Conservation (phyloP, 2,329 filamentous ascomycete species). For the Fusarium concolor region DNA sequence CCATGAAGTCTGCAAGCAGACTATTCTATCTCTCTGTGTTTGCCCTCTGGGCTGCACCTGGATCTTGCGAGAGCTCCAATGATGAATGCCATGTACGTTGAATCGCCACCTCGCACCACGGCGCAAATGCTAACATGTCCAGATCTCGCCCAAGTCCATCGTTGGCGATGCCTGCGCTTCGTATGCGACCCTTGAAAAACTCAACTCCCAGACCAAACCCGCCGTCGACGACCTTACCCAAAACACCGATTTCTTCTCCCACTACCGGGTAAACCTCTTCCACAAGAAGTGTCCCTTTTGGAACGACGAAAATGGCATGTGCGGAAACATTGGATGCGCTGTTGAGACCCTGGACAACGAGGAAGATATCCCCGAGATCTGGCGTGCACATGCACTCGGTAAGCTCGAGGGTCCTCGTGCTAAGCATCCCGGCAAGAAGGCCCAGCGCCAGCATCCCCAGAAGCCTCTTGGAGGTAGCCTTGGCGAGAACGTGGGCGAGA, state of each 20-base stretch:
- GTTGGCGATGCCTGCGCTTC: constrained; percentile 96
- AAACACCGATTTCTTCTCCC: constrained; percentile 96
- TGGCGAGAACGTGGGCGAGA: constrained; percentile 90
- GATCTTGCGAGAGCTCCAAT: constrained; percentile 58
- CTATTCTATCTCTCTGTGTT: constrained; percentile 68
- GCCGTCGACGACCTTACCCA: constrained; percentile 83
- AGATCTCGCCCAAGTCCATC: constrained; percentile 90
- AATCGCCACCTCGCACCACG: constrained; percentile 6
- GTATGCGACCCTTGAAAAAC: constrained; percentile 86
- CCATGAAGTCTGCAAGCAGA: constrained; percentile 65
- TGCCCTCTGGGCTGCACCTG: constrained; percentile 64
- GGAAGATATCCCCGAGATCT: constrained; percentile 90
- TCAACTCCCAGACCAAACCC: constrained; percentile 83
- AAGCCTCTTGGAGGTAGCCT: constrained; percentile 84
- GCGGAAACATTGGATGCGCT: constrained; percentile 95
- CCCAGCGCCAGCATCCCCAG: constrained; percentile 76
- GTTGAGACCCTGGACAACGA: constrained; percentile 96
- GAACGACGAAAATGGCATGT: constrained; percentile 92
- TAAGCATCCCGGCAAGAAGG: constrained; percentile 82
- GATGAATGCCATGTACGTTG: constrained; percentile 66
- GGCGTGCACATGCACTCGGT: constrained; percentile 90
- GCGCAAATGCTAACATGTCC: constrained; percentile 54
- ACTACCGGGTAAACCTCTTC: constrained; percentile 95
- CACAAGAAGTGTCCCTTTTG: constrained; percentile 97
- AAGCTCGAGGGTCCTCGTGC: constrained; percentile 92